These are phyloP conservation scores for Thinopyrum elongatum DNA, from an alignment of 176 grass and related monocot species.

Conservation along the genomic window DNA sequence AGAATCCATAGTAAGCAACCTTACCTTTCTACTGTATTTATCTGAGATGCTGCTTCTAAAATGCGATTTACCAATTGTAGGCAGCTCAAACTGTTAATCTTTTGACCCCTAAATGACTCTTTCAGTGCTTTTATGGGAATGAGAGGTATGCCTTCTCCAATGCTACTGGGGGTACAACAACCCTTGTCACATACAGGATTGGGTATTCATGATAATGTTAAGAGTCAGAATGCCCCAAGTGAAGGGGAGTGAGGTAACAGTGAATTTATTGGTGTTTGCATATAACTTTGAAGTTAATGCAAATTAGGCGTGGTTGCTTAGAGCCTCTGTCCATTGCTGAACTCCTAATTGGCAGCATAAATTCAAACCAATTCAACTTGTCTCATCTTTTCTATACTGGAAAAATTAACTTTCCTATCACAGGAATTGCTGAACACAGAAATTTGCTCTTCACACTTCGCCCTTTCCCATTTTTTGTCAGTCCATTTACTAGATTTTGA, in stretches of 20 bases:
- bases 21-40: not conserved
- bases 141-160: conserved; percentile 9
- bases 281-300: not conserved
- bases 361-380: not conserved
- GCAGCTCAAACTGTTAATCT: not conserved
- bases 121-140: conserved; percentile 24
- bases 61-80: not conserved
- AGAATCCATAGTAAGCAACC: conserved; percentile 25
- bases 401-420: not conserved
- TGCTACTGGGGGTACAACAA: not conserved
- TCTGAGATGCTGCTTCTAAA: not conserved
- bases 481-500: not conserved
- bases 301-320: not conserved
- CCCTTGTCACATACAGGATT: conserved; percentile 1
- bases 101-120: not conserved
- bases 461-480: not conserved
- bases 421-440: not conserved
- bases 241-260: conserved; percentile 20
- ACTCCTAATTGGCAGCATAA: not conserved
- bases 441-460: not conserved
- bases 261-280: not conserved
- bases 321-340: not conserved
- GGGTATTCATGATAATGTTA: not conserved
- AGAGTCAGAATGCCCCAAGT: not conserved
- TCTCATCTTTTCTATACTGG: not conserved